These are phyloP conservation scores for Neurospora sp. DNA, from an alignment of 495 filamentous ascomycete species.

Conservation along the genomic window DNA sequence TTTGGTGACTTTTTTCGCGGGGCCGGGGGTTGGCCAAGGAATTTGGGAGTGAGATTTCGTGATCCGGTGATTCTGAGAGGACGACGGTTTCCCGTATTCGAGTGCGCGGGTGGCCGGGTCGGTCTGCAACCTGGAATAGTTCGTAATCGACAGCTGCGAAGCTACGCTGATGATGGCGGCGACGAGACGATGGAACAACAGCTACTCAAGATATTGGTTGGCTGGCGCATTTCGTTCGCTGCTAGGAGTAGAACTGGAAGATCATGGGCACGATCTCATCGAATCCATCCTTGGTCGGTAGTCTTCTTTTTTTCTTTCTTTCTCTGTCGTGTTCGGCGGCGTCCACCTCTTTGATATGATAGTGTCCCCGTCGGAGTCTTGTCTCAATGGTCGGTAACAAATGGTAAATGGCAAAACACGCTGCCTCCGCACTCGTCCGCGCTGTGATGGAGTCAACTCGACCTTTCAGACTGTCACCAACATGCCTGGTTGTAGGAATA, in stretches of 20 bases:
- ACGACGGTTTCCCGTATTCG: background rate
- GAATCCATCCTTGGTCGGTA: background rate
- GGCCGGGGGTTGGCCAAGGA: background rate
- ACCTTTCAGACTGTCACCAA: background rate
- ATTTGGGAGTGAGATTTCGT: background rate
- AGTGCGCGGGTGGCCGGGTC: background rate
- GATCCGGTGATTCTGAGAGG: background rate
- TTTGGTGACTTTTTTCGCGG: background rate
- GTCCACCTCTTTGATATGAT: background rate
- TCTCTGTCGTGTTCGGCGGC: background rate
- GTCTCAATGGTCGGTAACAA: background rate
- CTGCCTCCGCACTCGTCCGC: background rate
- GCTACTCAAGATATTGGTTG: background rate
- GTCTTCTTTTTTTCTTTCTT: background rate
- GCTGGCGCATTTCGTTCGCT: background rate
- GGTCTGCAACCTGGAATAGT: background rate
- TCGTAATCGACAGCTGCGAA: background rate
- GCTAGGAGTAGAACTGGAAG: too few relatives aligned
- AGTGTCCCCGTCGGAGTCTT: background rate
- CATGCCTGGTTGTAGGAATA: background rate
- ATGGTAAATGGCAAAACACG: background rate
- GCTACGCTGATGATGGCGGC: background rate
- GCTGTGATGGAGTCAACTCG: background rate
- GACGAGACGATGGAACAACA: background rate
- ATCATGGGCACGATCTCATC: background rate